Percentiles rank a stretch among this genome's conserved stretches.
Conservation (phyloP, 805 yeast species). For the Lipomyces japonicus region DNA sequence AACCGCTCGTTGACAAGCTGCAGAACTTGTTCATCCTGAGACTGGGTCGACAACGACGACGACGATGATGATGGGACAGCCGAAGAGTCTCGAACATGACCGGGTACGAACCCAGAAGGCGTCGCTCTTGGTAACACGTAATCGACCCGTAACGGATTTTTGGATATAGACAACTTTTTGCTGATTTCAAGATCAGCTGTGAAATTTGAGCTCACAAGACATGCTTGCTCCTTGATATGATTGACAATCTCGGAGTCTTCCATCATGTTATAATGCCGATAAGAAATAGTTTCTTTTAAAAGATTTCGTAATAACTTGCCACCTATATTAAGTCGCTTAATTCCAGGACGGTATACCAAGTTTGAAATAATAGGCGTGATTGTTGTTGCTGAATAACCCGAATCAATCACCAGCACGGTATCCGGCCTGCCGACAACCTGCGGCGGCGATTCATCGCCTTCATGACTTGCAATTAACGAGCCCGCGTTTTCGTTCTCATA, state of each 20-base stretch:
- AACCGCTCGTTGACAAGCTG: conserved; percentile 79
- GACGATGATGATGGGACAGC: no score
- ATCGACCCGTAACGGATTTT: conserved; percentile 18
- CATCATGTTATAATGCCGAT: conserved; percentile 86
- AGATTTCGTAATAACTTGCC: conserved; percentile 82
- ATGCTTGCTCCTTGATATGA: conserved; percentile 74
- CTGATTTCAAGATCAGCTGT: conserved; percentile 42
- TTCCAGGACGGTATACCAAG: conserved; percentile 63
- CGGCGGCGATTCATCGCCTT: not conserved
- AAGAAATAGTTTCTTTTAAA: conserved; percentile 78
- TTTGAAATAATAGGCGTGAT: conserved; percentile 81
- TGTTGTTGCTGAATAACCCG: conserved; percentile 86
- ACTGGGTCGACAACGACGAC: no score
- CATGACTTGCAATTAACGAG: not conserved
- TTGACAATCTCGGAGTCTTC: conserved; percentile 85
- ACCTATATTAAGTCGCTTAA: conserved; percentile 75
- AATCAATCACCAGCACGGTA: conserved; percentile 76
- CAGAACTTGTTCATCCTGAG: conserved; percentile 51
- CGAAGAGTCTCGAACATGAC: conserved; percentile 52
- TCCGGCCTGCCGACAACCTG: conserved; percentile 39
- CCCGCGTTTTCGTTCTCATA: conserved; percentile 15
- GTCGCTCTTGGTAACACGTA: conserved; percentile 63
- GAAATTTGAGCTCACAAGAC: conserved; percentile 65
- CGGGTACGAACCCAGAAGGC: conserved; percentile 52
- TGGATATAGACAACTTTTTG: conserved; percentile 9